Conservation (phyloP, 257 asterid species). For the Anisodus acutangulus region DNA sequence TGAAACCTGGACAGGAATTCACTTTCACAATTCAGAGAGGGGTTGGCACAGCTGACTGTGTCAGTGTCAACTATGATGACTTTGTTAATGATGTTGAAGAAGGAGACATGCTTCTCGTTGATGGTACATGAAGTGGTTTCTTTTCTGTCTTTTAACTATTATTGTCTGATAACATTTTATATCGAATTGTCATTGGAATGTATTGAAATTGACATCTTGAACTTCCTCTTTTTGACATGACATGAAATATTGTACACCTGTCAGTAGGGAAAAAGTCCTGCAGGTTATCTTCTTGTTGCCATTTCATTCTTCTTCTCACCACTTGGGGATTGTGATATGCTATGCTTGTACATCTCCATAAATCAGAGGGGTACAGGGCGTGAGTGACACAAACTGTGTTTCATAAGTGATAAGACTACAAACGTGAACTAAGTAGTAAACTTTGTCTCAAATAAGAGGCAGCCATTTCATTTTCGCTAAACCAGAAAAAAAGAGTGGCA, state of each 20-base stretch:
- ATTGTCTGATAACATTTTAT: neutral
- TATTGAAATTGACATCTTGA: slow-evolving; percentile 6
- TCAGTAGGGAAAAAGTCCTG: neutral
- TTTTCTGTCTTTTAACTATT: slow-evolving; percentile 23
- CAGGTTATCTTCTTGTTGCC: neutral
- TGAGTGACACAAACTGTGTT: neutral
- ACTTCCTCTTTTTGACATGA: slow-evolving; percentile 7
- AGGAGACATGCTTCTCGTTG: slow-evolving; percentile 97
- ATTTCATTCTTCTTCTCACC: neutral
- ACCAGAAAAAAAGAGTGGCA: neutral
- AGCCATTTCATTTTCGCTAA: neutral
- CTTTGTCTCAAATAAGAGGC: slow-evolving; percentile 8
- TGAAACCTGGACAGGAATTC: slow-evolving; percentile 85
- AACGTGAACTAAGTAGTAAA: neutral
- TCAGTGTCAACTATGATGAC: slow-evolving; percentile 98
- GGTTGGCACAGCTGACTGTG: slow-evolving; percentile 86
- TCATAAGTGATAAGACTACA: neutral
- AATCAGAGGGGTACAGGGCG: neutral
- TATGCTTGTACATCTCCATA: neutral
- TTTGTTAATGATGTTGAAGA: slow-evolving; percentile 93
- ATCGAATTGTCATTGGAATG: neutral
- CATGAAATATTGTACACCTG: neutral
- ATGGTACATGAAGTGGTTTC: slow-evolving; percentile 55
- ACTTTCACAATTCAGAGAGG: slow-evolving; percentile 96
- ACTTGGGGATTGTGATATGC: neutral